Evolutionary conservation across 805 yeast genomes (phyloP).

Genomic region (Grigorovia transvaalensis): DNA sequence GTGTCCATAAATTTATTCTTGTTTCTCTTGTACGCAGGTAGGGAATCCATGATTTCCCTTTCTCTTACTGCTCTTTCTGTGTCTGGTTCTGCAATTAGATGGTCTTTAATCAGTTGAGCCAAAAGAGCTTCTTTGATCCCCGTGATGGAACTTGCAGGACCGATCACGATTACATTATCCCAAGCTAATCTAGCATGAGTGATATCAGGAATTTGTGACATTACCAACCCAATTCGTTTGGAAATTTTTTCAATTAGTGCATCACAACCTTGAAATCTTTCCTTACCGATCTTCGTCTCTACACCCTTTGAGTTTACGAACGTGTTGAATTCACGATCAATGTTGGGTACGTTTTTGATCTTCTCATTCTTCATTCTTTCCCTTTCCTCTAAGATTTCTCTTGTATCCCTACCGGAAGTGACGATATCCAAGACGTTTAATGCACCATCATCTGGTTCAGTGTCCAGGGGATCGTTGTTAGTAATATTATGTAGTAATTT

Average conservation of each 20-base stretch:
- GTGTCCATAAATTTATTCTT: slow-evolving; percentile 18
- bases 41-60: slow-evolving; percentile 23
- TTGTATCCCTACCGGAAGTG: slow-evolving; percentile 55
- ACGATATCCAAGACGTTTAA: slow-evolving; percentile 86
- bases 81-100: slow-evolving; percentile 34
- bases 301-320: slow-evolving; percentile 54
- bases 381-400: slow-evolving; percentile 59
- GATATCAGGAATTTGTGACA: slow-evolving; percentile 53
- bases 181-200: slow-evolving; percentile 71
- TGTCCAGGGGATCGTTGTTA: slow-evolving; percentile 22
- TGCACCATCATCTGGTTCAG: slow-evolving; percentile 48
- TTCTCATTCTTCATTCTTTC: slow-evolving; percentile 35
- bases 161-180: slow-evolving; percentile 71
- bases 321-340: slow-evolving; percentile 60
- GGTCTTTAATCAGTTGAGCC: slow-evolving; percentile 45
- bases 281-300: slow-evolving; percentile 67
- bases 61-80: slow-evolving; percentile 21
- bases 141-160: slow-evolving; percentile 61
- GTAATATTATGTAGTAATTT: slow-evolving; percentile 50
- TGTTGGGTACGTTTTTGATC: slow-evolving; percentile 37
- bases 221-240: slow-evolving; percentile 40
- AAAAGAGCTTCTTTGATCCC: slow-evolving; percentile 70
- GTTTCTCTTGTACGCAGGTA: slow-evolving; percentile 23
- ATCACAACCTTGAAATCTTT: slow-evolving; percentile 74
- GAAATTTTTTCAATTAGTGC: slow-evolving; percentile 47